phyloP scores from a whole-genome alignment of 306 rosid genomes.

The Datisca glomerata region DNA sequence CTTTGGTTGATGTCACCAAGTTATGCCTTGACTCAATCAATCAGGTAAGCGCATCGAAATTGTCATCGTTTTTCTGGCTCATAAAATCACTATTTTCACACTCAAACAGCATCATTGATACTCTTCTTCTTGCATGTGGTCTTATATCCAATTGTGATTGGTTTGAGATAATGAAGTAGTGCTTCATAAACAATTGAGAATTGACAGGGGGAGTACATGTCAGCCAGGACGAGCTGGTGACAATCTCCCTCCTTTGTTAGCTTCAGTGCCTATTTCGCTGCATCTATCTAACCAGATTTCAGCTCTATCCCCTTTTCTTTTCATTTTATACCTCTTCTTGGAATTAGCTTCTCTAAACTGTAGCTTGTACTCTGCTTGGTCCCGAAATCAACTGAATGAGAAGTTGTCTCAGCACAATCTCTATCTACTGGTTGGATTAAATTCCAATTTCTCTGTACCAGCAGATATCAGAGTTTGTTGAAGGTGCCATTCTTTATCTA shows the following conservation, averaged over 20 bases:
- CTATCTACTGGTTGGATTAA: background rate
- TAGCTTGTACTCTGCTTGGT: background rate
- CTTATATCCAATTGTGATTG: background rate
- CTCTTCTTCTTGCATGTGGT: too few species aligned
- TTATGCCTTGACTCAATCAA: slow-evolving; percentile 54
- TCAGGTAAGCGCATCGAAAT: slow-evolving; percentile 30
- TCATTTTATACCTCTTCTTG: background rate
- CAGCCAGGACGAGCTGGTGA: background rate
- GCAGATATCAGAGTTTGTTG: slow-evolving; percentile 68
- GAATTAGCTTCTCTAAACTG: background rate
- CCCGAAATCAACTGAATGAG: background rate
- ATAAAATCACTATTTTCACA: background rate
- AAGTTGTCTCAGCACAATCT: background rate
- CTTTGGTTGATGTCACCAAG: slow-evolving; percentile 56
- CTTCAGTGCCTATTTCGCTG: too few species aligned
- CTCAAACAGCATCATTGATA: too few species aligned
- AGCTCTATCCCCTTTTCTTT: background rate
- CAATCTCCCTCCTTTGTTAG: background rate
- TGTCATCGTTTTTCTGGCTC: too few species aligned
- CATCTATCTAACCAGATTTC: too few species aligned
- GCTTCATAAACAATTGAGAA: background rate
- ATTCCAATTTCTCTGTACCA: background rate
- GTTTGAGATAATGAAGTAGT: background rate
- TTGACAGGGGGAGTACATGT: background rate
- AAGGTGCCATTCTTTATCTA: slow-evolving; percentile 59